Conservation (phyloP, 2,329 filamentous ascomycete species). For the Colletotrichum tanaceti region DNA sequence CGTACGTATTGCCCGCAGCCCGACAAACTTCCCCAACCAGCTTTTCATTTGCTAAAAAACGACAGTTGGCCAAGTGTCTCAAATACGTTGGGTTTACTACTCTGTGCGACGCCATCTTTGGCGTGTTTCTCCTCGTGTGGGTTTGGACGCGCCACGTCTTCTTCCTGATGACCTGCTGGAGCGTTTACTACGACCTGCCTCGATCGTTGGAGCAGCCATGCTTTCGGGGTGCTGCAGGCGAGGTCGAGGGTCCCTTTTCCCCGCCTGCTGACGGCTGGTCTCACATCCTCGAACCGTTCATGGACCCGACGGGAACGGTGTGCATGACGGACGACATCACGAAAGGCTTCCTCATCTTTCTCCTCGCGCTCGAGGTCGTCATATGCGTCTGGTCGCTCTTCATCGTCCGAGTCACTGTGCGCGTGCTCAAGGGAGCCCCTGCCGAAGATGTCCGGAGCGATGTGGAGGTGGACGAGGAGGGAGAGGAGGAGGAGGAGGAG, state of each 20-base stretch:
- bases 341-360: conserved; percentile 10
- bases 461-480: not conserved
- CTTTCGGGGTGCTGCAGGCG: not conserved
- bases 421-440: conserved; percentile 15
- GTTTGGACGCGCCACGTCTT: conserved; percentile 16
- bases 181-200: conserved; percentile 14
- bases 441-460: conserved; percentile 20
- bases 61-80: conserved; percentile 12
- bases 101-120: conserved; percentile 17
- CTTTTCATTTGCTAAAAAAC: too few species aligned
- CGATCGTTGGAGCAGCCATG: conserved; percentile 3
- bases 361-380: conserved; percentile 18
- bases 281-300: conserved; percentile 13
- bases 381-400: conserved; percentile 18
- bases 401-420: conserved; percentile 7
- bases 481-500: not conserved
- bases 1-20: not conserved
- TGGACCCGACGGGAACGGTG: conserved; percentile 1
- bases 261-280: conserved; percentile 2
- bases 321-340: conserved; percentile 8
- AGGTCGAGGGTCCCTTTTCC: not conserved
- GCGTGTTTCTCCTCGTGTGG: conserved; percentile 18
- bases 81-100: conserved; percentile 13
- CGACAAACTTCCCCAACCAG: too few species aligned
- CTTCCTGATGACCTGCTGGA: conserved; percentile 18